Base-by-base conservation (phyloP, 306 rosid species). In the Gillenia trifoliata region DNA sequence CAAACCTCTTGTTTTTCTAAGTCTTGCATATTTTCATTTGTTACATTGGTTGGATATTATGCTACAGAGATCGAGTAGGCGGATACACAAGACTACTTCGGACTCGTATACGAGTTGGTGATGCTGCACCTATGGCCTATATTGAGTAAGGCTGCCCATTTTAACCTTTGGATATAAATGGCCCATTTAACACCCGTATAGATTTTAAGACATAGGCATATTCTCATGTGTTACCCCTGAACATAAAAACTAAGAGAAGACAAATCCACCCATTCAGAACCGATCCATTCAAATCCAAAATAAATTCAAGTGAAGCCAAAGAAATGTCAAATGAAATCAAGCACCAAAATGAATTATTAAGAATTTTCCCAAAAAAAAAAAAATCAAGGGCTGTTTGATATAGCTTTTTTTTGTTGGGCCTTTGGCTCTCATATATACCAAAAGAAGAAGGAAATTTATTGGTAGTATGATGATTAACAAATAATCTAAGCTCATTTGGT, bases 61-160 rank as follows among this genome's bases (percentile, higher is more conserved):
- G 64, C 26, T 79, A 31, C 88, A 93, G 98, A 86, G 91, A 94
- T 81, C 87, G 99, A 81, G 86, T 82, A 36, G 99, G 99, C 65
- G 97, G 99, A 68, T 92, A 94, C 82, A 94, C 99, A 40, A 88
- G 99, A 76, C 3, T 92, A 84, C 97, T 94, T 72, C 87, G 97
- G 56, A 92, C 96, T 60, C 96, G 99, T 19, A 92, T 92, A 72
- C 85, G 97, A 73, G 95, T 90, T 67, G 97, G 99, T 52, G 99
- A 94, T 81, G 97, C 96, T 70, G 97, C 99, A 60, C 96, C 97
- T 19, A 90, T 92, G 97, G 97, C 96, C n/a, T 92, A 92, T 80
- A 90, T 94, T 8, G 99, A 94, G 99, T 91, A 93, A 86, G 83
- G 57, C 75, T 69, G 19, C 64, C 31, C 64, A 25, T 57, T 57